A percentile compares a stretch with the other conserved stretches of the same genome.
phyloP scores from a whole-genome alignment of 257 asterid genomes.

The Salvia hispanica region DNA sequence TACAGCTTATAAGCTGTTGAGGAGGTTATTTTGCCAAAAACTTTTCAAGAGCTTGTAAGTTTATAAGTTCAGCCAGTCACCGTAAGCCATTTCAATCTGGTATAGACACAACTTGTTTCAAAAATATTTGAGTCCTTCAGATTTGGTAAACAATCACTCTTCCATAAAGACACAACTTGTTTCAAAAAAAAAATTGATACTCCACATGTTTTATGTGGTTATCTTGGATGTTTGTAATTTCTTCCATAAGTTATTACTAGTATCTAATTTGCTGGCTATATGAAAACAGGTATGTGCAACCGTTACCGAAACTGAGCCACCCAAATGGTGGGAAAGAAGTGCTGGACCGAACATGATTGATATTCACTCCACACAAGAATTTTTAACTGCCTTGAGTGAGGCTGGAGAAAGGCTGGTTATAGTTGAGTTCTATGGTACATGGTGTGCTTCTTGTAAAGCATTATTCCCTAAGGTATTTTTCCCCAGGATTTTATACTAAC shows the following conservation, averaged over 20 bases:
- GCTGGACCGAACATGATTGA: conserved; percentile 91
- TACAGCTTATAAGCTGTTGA: no score
- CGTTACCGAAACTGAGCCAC: conserved; percentile 64
- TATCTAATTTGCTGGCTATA: conserved; percentile 25
- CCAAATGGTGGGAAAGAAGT: conserved; percentile 90
- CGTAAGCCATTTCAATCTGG: conserved; percentile 1
- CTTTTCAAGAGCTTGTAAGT: no score
- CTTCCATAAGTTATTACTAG: conserved; percentile 20
- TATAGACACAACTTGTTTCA: neutral
- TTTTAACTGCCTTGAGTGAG: conserved; percentile 67
- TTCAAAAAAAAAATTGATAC: no score
- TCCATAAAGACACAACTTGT: neutral
- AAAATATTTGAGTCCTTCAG: neutral
- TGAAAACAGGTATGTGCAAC: conserved; percentile 55
- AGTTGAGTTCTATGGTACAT: conserved; percentile 87
- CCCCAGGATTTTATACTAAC: neutral
- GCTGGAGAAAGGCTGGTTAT: conserved; percentile 86
- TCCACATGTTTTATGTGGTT: conserved; percentile 16
- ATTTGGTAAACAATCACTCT: neutral
- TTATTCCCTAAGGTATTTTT: conserved; percentile 73
- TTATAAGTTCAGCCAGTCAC: no score
- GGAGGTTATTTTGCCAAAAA: no score
- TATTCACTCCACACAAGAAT: conserved; percentile 80
- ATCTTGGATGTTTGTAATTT: conserved; percentile 6
- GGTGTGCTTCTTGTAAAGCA: conserved; percentile 97